phyloP scores from a whole-genome alignment of 345 rosid genomes.

The Odontarrhena argentea region DNA sequence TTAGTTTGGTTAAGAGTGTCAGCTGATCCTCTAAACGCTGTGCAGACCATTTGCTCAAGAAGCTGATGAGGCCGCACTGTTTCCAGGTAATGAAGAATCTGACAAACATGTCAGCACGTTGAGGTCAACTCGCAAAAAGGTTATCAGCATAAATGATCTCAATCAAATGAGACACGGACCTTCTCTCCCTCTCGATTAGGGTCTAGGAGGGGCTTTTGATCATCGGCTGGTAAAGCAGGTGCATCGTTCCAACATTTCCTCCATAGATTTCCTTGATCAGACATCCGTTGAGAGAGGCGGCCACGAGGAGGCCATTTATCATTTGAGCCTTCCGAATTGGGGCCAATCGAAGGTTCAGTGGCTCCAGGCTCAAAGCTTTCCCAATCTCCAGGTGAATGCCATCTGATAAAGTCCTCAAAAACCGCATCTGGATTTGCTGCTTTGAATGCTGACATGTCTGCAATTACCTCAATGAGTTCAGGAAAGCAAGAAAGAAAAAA shows the following conservation, averaged over 20 bases:
- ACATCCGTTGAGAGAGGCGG: conserved; percentile 86
- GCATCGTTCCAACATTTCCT: conserved; percentile 85
- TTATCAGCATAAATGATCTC: conserved; percentile 7
- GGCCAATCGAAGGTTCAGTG: conserved; percentile 47
- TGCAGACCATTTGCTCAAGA: conserved; percentile 94
- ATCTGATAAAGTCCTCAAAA: conserved; percentile 95
- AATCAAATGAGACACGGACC: conserved; percentile 46
- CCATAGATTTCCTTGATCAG: conserved; percentile 91
- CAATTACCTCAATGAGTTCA: conserved; percentile 29
- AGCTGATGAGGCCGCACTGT: conserved; percentile 87
- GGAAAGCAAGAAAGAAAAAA: conserved; percentile 15
- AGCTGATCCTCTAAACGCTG: conserved; percentile 94
- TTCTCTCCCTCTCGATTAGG: conserved; percentile 94
- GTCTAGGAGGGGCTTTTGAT: conserved; percentile 87
- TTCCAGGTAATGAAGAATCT: conserved; percentile 93
- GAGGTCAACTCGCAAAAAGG: conserved; percentile 20
- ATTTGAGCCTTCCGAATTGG: conserved; percentile 39
- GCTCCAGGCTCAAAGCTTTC: conserved; percentile 48
- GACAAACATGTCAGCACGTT: conserved; percentile 27
- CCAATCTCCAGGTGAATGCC: conserved; percentile 99
- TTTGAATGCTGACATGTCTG: conserved; percentile 99
- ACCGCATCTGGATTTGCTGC: conserved; percentile 95
- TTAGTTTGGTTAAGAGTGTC: conserved; percentile 77
- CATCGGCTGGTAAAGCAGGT: conserved; percentile 71
- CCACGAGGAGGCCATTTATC: conserved; percentile 90